Base-by-base conservation (phyloP, 805 yeast species). In the Hanseniaspora mollemarum region DNA sequence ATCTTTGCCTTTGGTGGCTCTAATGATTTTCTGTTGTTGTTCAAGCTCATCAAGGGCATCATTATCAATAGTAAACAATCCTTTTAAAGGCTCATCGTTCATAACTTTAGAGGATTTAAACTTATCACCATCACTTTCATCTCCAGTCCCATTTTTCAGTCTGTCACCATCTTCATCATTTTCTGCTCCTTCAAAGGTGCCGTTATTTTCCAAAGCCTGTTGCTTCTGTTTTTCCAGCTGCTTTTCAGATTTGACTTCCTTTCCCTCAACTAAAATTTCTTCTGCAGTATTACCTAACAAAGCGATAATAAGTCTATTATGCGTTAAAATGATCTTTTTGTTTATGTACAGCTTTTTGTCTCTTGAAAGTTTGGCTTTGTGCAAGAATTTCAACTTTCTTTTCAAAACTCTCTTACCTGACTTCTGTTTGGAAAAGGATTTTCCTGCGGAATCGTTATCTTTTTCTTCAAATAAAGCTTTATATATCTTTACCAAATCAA, bases 261-360 rank as follows among this genome's bases (percentile, higher is more conserved):
- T 43, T 3, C 42, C 49, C 21, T 45, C 21, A n/a, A 37, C 29
- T 18, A 46, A 29, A 25, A 41, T 26, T 19, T 51, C 38, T 22
- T 44, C 43, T n/a, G 44, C 40, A 35, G 74, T 51, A 86, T 88
- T 90, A 22, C 96, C 87, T 56, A 88, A 71, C 60, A 86, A 82
- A 15, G 94, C 79, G 51, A 90, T 70, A 40, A 90, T 67, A 41
- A 90, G 70, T 61, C 84, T 87, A 66, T 90, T 90, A 66, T 92
- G 98, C 70, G 81, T 74, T 51, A 78, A 70, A 35, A 51, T 43
- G 8, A 51, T 44, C 26, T 43, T 52, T 35, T 45, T 49, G 22
- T 48, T 48, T 7, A 48, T 40, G 21, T 40, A 40, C 10, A 33
- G 21, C 19, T 39, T 48, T 16, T 33, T 48, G 12, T 48, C 31